Base-by-base conservation (phyloP, 129 eudicot species). In the Flaveria trinervia region DNA sequence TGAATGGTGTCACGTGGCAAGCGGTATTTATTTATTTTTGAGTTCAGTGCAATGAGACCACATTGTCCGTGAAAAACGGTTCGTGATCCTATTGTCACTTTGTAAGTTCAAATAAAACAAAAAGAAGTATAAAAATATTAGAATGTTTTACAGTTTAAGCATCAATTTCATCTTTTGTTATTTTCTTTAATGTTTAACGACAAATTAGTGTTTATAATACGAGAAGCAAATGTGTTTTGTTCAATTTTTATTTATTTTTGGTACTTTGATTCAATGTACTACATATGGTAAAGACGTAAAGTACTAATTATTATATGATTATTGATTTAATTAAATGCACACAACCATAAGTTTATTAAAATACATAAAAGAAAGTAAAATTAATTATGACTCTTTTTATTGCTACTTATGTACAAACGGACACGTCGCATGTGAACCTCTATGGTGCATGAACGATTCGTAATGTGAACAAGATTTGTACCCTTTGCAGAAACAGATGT, bases 1-100 rank as follows among this genome's bases (percentile, higher is more conserved):
- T 57, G 41, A 50, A 59, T 39, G 25, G 71, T 56, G 52, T 62
- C 86, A 78, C 76, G 82, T 82, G 77, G 77, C 81, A 73, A 66
- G 68, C 33, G 60, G 54, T 70, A 14, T 45, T 20, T 26, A 28
- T 62, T 28, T 62, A 28, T 14, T 62, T 12, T 22, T 62, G 8
- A 25, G 20, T 17, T 65, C 20, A 7, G 55, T 20, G 76, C 77
- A 36, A 18, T 56, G 12, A 2, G 26, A 5, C 25, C 62, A 56
- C 62, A 56, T 18, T 56, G 62, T 56, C 62, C 62, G 62, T 56
- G 62, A 55, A n/a, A 56, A 11, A 45, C 11, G 9, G 72, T 82
- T 55, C 49, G 75, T 66, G 65, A 13, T 48, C 57, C 75, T 43
- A 70, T 59, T 62, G 68, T 26, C 68, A 26, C 44, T 62, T 26